These are phyloP conservation scores for Dispira simplex DNA, from an alignment of 192 early-diverging fungal genomes.

Conservation along the genomic window DNA sequence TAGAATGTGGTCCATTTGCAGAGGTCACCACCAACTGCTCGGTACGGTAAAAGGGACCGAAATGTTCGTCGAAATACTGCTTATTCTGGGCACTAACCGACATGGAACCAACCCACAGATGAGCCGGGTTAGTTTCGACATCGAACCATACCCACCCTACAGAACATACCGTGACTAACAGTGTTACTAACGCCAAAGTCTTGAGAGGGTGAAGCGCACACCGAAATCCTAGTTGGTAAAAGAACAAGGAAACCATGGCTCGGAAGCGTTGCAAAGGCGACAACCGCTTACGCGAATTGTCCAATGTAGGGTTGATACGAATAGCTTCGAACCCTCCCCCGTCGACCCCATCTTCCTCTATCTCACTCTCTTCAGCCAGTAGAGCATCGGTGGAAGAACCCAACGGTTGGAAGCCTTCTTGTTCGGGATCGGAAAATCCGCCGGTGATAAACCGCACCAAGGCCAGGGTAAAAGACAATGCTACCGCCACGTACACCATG, in stretches of 20 bases:
- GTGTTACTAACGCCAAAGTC: conserved; percentile 23
- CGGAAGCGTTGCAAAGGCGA: conserved; percentile 23
- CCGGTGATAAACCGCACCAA: neutral
- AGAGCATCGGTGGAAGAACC: neutral
- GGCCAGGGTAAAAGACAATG: conserved; percentile 5
- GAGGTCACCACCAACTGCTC: conserved; percentile 37
- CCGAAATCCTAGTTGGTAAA: conserved; percentile 37
- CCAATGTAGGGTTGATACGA: conserved; percentile 1
- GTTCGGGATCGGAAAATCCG: neutral
- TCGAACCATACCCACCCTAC: conserved; percentile 36
- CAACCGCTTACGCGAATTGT: conserved; percentile 28
- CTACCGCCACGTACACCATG: conserved; percentile 22
- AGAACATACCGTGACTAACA: conserved; percentile 32
- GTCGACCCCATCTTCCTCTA: conserved; percentile 17
- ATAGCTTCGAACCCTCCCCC: conserved; percentile 21
- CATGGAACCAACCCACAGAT: conserved; percentile 42
- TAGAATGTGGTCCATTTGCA: conserved; percentile 12
- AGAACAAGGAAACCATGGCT: conserved; percentile 17
- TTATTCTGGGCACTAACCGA: conserved; percentile 35
- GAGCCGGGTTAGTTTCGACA: conserved; percentile 36
- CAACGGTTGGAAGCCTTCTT: neutral
- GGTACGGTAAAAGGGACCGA: conserved; percentile 51
- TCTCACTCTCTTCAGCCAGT: conserved; percentile 16
- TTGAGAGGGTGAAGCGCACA: conserved; percentile 37
- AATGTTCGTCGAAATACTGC: conserved; percentile 39